Evolutionary conservation across 352 stramenopile species (phyloP).

Genomic region (Aphanomyces invadans): DNA sequence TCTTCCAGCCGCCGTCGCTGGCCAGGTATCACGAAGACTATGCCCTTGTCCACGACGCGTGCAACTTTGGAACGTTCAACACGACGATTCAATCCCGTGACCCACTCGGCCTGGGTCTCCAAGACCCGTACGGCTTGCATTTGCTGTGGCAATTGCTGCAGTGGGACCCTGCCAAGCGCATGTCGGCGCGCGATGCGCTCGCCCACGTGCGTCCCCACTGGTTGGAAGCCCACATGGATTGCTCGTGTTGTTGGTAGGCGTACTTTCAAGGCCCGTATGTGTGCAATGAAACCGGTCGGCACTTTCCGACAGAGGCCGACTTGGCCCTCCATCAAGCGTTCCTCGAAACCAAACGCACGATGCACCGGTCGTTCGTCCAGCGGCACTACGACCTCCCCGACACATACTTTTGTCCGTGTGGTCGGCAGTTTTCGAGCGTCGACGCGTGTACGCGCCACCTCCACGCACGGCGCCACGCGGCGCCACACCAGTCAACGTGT

Average conservation of each 20-base stretch:
- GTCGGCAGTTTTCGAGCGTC: conserved; percentile 52
- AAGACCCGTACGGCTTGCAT: conserved; percentile 76
- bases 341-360: conserved; percentile 39
- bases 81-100: conserved; percentile 86
- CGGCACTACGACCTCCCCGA: conserved; percentile 45
- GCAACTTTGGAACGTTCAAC: conserved; percentile 87
- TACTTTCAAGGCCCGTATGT: conserved; percentile 81
- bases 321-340: conserved; percentile 55
- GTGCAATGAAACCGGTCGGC: conserved; percentile 45
- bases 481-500: conserved; percentile 26
- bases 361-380: conserved; percentile 45
- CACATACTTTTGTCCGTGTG: conserved; percentile 51
- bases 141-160: conserved; percentile 91
- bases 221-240: too few relatives aligned
- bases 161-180: conserved; percentile 87
- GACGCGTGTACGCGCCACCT: conserved; percentile 28
- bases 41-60: conserved; percentile 67
- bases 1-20: conserved; percentile 46
- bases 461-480: conserved; percentile 25
- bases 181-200: conserved; percentile 64
- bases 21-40: conserved; percentile 32
- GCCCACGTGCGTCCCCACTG: conserved; percentile 37
- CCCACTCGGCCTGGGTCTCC: conserved; percentile 84
- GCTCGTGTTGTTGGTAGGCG: too few relatives aligned
- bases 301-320: conserved; percentile 58